These are phyloP conservation scores for Scytalidium lignicola DNA, from an alignment of 2,329 filamentous ascomycete species.

Conservation along the genomic window DNA sequence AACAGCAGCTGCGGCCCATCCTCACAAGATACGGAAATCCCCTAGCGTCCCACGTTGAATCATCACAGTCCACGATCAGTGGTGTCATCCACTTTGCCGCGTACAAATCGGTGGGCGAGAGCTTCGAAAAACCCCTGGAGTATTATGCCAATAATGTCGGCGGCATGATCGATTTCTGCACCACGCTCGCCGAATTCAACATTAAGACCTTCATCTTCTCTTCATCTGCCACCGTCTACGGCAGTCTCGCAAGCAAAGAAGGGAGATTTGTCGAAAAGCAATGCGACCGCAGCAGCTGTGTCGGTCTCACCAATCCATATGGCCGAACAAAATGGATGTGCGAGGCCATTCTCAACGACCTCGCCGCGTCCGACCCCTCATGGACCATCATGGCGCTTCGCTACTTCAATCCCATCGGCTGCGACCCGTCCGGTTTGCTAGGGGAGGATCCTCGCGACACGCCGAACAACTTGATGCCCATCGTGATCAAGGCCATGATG, in stretches of 20 bases:
- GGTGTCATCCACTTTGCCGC: constrained; percentile 65
- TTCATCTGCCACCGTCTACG: constrained; percentile 62
- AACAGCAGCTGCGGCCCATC: constrained; percentile 17
- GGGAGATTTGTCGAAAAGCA: too few relatives aligned
- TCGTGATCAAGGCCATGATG: constrained; percentile 55
- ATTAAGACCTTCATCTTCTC: constrained; percentile 64
- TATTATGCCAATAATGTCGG: constrained; percentile 65
- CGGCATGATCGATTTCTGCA: constrained; percentile 53
- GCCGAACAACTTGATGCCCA: constrained; percentile 59
- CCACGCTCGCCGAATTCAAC: constrained; percentile 48
- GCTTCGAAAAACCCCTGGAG: constrained; percentile 51
- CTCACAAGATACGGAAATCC: too few relatives aligned
- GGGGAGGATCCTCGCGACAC: constrained; percentile 56
- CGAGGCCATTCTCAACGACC: constrained; percentile 58
- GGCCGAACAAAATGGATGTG: constrained; percentile 62
- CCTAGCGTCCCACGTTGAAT: neutral
- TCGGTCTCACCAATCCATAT: constrained; percentile 59
- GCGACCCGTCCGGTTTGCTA: constrained; percentile 55
- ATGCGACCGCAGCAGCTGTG: constrained; percentile 41
- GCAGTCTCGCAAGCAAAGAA: too few relatives aligned
- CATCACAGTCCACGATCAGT: constrained; percentile 40
- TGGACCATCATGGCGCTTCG: constrained; percentile 58
- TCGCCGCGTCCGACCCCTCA: constrained; percentile 51
- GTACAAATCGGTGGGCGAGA: constrained; percentile 60
- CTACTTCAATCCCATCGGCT: constrained; percentile 64